Base-by-base conservation (phyloP, 371 early-diverging fungal species). In the Nematocida sp. region DNA sequence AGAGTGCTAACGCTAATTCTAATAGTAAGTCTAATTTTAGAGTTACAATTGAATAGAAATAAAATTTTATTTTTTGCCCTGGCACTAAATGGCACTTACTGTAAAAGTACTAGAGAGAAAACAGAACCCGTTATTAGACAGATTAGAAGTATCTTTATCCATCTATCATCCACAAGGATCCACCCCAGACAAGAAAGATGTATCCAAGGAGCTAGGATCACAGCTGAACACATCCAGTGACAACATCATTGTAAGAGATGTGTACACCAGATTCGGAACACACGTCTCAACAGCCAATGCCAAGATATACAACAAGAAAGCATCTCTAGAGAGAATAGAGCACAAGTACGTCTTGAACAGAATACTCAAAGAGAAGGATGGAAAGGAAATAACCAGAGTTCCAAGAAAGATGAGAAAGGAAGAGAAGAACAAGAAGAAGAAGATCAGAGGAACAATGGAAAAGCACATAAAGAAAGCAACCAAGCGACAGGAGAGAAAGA, bases 371-470 rank as follows among this genome's bases (percentile, higher is more conserved):
- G 61, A 70, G 51, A 55, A 46, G 21, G 78, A 75, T 17, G 78
- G 77, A 35, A 77, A 79, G 46, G 77, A 76, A 46, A 37, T 43
- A 32, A 49, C 63, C 11, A 51, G 52, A 15, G 61, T 62, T 5
- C 65, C 77, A 7, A 78, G 81, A 58, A 79, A 70, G 43, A 31
- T 75, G 17, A 79, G 78, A 55, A 81, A 81, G 66, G 77, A 79
- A 23, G 78, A 76, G 32, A 78, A 80, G 62, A 80, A 77, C 67
- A 79, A 81, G 65, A 66, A 53, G 48, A 63, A 65, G 53, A 81
- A 81, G 77, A 78, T 78, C 43, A 78, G 79, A 66, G 81, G 81
- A 54, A 79, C 81, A 43, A 29, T 77, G 11, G 74, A 49, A 62
- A 74, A 77, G 21, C 58, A 54, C 47, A 63, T 66, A 70, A 75